Evolutionary conservation across 176 grass and related monocot species (phyloP), one percentile per base, ranked within the genome.

Genomic region (Alopecurus myosuroides): DNA sequence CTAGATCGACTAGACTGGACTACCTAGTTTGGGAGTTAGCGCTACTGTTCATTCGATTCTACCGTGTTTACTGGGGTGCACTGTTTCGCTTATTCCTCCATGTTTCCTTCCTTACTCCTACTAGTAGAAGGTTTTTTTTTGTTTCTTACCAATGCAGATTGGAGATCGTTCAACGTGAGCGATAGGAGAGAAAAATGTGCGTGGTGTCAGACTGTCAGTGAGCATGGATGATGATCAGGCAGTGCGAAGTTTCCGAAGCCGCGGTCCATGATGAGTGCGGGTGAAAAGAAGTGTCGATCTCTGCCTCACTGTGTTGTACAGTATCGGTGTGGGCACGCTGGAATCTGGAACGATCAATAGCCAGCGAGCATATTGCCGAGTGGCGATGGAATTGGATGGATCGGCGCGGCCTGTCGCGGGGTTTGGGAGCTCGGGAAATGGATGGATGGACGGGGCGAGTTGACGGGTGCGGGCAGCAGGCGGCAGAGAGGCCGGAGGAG

Each of bases 381-480:
- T 71, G 68, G 40, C 60, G 23, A 31, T n/a, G n/a, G n/a, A n/a
- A n/a, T n/a, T n/a, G n/a, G n/a, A n/a, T 61, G 10, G 69, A 26
- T 61, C 14, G 68, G 26, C 82, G 29, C 62, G 45, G 45, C 58
- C 57, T 19, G 63, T 26, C 42, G 64, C 52, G 64, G 79, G 64
- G 79, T 90, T 90, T 67, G 18, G 88, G 80, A 75, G 84, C 65
- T 48, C 41, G 85, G 85, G 81, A 87, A 87, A 66, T 18, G 40
- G 39, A 67, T 12, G 33, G 67, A 79, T 19, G 34, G 76, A 64
- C 40, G 86, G 34, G 42, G 31, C 15, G 71, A 73, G 29, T 46
- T 19, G 78, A 82, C 65, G 83, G 78, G 78, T 44, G 88, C 78
- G 75, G 82, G 86, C 81, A 74, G 81, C 72, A 83, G 34, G 80